Evolutionary conservation across 257 asterid genomes (phyloP).

Genomic region (Oldenlandia corymbosa): DNA sequence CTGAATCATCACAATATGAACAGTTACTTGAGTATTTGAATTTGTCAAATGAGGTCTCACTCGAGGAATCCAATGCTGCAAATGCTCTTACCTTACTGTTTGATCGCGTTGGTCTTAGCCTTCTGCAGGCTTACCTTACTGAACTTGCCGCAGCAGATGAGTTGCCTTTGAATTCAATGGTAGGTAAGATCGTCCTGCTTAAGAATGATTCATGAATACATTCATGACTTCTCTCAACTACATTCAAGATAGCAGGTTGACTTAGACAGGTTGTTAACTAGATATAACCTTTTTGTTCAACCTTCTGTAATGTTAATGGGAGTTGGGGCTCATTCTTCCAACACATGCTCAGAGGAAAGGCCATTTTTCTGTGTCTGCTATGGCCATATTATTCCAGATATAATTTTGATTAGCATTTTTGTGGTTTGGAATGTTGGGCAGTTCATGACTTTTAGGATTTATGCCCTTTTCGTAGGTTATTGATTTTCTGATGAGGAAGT

Average conservation of each 20-base stretch:
- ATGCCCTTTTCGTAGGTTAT: slow-evolving; percentile 40
- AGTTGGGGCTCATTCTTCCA: neutral
- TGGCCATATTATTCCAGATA: neutral
- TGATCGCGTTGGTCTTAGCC: slow-evolving; percentile 60
- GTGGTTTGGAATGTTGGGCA: too few species aligned
- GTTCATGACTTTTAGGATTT: neutral
- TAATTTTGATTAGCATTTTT: too few species aligned
- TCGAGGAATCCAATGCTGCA: slow-evolving; percentile 59
- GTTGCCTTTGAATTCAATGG: slow-evolving; percentile 81
- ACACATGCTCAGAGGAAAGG: neutral
- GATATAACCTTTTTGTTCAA: neutral
- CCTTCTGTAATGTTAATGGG: too few species aligned
- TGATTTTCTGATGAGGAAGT: slow-evolving; percentile 63
- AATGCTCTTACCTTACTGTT: slow-evolving; percentile 60
- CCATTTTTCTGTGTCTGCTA: neutral
- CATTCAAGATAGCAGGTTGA: neutral
- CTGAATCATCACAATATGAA: slow-evolving; percentile 73
- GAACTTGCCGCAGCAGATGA: slow-evolving; percentile 50
- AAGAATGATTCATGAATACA: neutral
- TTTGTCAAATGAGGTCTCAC: slow-evolving; percentile 42
- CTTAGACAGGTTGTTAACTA: neutral
- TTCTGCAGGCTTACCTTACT: slow-evolving; percentile 55
- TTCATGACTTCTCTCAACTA: neutral
- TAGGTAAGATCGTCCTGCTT: slow-evolving; percentile 55
- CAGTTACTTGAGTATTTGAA: slow-evolving; percentile 68